These are phyloP conservation scores for Eucalyptus marginata DNA, from an alignment of 345 rosid genomes.

Conservation along the genomic window DNA sequence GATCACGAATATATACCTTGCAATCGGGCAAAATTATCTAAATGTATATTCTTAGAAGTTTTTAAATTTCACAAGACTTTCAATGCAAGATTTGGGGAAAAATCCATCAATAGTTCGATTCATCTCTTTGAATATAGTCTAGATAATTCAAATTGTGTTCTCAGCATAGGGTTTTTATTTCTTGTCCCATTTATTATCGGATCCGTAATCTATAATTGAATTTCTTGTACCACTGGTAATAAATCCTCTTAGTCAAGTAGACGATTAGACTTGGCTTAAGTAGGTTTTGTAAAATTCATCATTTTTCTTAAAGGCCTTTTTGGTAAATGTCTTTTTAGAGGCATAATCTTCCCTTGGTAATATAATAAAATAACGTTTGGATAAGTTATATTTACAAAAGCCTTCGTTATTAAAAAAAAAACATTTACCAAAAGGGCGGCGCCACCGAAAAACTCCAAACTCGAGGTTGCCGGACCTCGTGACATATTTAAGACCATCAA, in stretches of 20 bases:
- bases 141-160: background rate
- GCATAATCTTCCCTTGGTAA: background rate
- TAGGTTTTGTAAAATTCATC: background rate
- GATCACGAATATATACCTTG: too few relatives aligned
- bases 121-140: background rate
- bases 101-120: background rate
- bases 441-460: too few relatives aligned
- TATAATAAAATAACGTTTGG: background rate
- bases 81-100: rapidly evolving
- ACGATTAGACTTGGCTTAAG: background rate
- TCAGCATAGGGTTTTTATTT: background rate
- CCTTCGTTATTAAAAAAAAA: too few relatives aligned
- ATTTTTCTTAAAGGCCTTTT: background rate
- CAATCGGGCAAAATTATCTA: rapidly evolving
- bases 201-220: background rate
- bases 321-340: background rate
- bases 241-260: background rate
- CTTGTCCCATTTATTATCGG: background rate
- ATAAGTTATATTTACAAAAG: too few relatives aligned
- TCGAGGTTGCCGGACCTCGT: too few relatives aligned
- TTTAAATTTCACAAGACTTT: background rate
- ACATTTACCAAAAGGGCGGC: too few relatives aligned
- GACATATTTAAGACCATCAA: too few relatives aligned
- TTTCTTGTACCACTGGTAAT: background rate
- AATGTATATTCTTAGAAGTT: too few relatives aligned